These are phyloP conservation scores for Bipolaris victoriae DNA, from an alignment of 2,329 filamentous ascomycete species.

Conservation along the genomic window DNA sequence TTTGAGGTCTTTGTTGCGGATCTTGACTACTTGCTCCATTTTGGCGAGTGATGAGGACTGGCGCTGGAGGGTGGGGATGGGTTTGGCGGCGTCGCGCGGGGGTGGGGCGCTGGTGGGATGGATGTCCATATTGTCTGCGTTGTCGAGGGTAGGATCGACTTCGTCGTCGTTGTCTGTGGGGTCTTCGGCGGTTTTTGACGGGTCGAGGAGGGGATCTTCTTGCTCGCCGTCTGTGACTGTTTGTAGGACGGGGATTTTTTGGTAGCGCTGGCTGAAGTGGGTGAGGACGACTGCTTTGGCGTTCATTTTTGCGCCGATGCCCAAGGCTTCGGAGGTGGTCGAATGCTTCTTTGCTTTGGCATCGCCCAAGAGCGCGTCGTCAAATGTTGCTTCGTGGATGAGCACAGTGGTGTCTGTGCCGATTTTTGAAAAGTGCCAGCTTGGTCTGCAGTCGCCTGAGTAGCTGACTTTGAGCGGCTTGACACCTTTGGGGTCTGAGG, in stretches of 20 bases:
- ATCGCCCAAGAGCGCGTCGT: constrained; percentile 79
- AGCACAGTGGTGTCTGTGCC: constrained; percentile 80
- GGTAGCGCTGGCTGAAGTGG: constrained; percentile 94
- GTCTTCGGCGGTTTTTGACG: constrained; percentile 33
- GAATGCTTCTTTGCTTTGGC: constrained; percentile 88
- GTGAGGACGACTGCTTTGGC: constrained; percentile 84
- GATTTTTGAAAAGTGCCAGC: constrained; percentile 67
- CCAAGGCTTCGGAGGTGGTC: constrained; percentile 84
- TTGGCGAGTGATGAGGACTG: constrained; percentile 18
- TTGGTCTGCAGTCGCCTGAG: constrained; percentile 89
- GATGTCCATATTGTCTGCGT: constrained; percentile 33
- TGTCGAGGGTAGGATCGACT: constrained; percentile 26
- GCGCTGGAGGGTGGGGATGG: constrained; percentile 16
- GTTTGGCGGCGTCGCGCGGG: constrained; percentile 5
- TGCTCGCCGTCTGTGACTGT: constrained; percentile 39
- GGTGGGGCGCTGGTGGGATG: constrained; percentile 14
- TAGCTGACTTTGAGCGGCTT: constrained; percentile 84
- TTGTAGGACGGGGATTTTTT: constrained; percentile 69
- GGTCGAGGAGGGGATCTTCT: constrained; percentile 28
- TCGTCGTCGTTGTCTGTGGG: constrained; percentile 28
- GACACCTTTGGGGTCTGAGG: constrained; percentile 18
- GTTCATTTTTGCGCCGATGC: constrained; percentile 76
- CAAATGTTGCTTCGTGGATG: constrained; percentile 95
- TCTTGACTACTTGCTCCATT: constrained; percentile 44
- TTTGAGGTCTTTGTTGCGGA: constrained; percentile 60